These are phyloP conservation scores for barley (Hordeum vulgare) DNA, from an alignment of 176 grass and related monocot species.

Conservation along the genomic window DNA sequence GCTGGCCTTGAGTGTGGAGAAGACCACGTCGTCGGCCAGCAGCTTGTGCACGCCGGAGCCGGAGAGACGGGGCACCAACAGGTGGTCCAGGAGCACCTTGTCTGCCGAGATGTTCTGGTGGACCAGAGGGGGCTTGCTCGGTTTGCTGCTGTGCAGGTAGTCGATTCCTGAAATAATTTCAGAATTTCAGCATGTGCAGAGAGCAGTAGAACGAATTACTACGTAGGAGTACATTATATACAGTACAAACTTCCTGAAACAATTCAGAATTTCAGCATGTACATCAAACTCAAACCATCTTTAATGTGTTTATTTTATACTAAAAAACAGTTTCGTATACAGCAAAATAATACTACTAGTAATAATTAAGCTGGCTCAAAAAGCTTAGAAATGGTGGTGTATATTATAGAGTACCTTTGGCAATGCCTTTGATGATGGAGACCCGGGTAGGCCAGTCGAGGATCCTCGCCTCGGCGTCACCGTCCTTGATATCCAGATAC, in stretches of 20 bases:
- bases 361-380: background rate
- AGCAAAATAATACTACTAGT: background rate
- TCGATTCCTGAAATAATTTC: conserved; percentile 42
- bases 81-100: conserved; percentile 58
- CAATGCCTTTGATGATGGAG: conserved; percentile 71
- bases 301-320: background rate
- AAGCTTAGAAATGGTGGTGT: background rate
- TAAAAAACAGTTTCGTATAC: background rate
- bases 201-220: background rate
- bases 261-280: too few species aligned
- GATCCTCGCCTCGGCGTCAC: background rate
- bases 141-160: conserved; percentile 62
- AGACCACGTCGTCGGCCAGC: conserved; percentile 70
- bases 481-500: conserved; percentile 51
- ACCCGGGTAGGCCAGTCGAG: conserved; percentile 62
- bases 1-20: conserved; percentile 74
- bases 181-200: background rate
- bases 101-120: conserved; percentile 74
- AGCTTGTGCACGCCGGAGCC: conserved; percentile 59
- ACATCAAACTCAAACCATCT: background rate
- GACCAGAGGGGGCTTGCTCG: conserved; percentile 38
- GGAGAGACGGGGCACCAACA: conserved; percentile 44
- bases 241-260: too few species aligned
- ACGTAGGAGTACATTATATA: too few species aligned
- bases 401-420: conserved; percentile 47